Evolutionary conservation across 441 rosid species (phyloP).

Genomic region (Hura crepitans): DNA sequence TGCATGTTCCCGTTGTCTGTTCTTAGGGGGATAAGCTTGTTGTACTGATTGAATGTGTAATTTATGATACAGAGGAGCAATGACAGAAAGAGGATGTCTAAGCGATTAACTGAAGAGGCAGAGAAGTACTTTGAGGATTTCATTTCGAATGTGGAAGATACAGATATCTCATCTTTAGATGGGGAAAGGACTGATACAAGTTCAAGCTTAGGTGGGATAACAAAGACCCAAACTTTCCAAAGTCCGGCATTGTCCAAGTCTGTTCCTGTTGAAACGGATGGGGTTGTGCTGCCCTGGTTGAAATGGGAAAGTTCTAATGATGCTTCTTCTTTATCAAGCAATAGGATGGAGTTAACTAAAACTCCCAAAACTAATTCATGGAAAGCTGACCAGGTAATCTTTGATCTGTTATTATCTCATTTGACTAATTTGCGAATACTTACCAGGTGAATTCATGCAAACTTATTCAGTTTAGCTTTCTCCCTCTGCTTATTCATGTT

Average conservation of each 20-base stretch:
- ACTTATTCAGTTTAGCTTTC: neutral
- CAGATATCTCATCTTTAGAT: conserved; percentile 88
- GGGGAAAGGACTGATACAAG: conserved; percentile 92
- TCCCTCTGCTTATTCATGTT: neutral
- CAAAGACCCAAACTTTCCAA: conserved; percentile 41
- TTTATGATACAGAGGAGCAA: conserved; percentile 51
- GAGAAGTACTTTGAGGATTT: conserved; percentile 85
- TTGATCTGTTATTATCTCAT: conserved; percentile 1
- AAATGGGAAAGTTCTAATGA: conserved; percentile 84
- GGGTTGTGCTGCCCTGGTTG: conserved; percentile 84
- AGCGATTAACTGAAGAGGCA: conserved; percentile 81
- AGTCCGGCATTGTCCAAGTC: conserved; percentile 36
- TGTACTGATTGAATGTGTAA: neutral
- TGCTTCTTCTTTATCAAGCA: conserved; percentile 41
- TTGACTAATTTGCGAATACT: neutral
- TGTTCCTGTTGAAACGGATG: conserved; percentile 70
- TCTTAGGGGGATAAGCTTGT: neutral
- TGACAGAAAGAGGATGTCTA: conserved; percentile 70
- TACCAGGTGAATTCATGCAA: neutral
- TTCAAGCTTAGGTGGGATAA: conserved; percentile 57
- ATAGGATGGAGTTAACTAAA: conserved; percentile 28
- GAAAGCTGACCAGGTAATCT: conserved; percentile 53
- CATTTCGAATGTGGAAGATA: conserved; percentile 85
- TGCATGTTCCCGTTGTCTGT: neutral
- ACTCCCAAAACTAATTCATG: conserved; percentile 31